phyloP scores from a whole-genome alignment of 352 stramenopile species.

The Phytophthora tubulina region DNA sequence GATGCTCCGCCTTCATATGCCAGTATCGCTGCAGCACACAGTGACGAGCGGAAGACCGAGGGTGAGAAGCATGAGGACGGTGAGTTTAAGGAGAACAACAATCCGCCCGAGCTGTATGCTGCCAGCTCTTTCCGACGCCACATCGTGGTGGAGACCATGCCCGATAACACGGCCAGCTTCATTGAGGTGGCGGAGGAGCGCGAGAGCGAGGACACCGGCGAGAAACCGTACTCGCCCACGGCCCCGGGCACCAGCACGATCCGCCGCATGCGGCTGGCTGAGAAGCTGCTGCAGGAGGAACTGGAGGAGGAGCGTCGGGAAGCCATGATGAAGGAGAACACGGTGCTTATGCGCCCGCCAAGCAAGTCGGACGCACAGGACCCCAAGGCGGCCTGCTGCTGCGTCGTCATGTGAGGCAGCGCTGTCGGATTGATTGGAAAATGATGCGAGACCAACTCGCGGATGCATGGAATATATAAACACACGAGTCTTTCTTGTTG shows the following conservation, averaged over 20 bases:
- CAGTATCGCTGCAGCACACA: slow-evolving; percentile 8
- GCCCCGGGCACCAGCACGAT: slow-evolving; percentile 70
- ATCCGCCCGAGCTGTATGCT: slow-evolving; percentile 42
- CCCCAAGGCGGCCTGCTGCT: slow-evolving; percentile 55
- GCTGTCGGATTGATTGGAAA: background rate
- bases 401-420: slow-evolving; percentile 65
- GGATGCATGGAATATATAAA: slow-evolving; percentile 43
- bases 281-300: slow-evolving; percentile 68
- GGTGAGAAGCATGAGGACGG: slow-evolving; percentile 18
- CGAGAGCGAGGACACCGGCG: slow-evolving; percentile 38
- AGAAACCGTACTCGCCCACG: slow-evolving; percentile 76
- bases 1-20: slow-evolving; percentile 34
- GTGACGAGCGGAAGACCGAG: slow-evolving; percentile 35
- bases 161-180: slow-evolving; percentile 70
- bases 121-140: slow-evolving; percentile 65
- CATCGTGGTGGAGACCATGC: slow-evolving; percentile 70
- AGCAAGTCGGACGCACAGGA: slow-evolving; percentile 44
- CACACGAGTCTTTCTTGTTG: slow-evolving; percentile 8
- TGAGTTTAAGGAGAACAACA: slow-evolving; percentile 39
- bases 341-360: slow-evolving; percentile 41
- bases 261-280: slow-evolving; percentile 71
- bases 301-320: slow-evolving; percentile 67
- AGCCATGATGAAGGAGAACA: slow-evolving; percentile 64
- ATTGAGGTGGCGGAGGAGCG: slow-evolving; percentile 65
- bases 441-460: slow-evolving; percentile 21